Base-by-base conservation (phyloP, 2,329 filamentous ascomycete genomes). In the Magnaporthiopsis rhizophila region DNA sequence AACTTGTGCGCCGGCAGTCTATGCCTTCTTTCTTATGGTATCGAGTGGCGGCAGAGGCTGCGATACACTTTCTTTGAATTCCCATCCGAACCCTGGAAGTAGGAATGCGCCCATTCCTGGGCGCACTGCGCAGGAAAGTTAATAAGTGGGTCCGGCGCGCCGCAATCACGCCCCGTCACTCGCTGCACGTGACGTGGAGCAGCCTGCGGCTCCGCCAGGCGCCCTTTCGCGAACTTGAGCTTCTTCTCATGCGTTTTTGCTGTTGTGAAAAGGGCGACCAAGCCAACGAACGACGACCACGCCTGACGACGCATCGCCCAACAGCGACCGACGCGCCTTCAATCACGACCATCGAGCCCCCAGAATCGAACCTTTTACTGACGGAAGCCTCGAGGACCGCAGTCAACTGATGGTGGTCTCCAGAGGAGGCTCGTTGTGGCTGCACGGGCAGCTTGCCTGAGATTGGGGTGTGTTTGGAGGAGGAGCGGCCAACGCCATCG, bases 141-240 rank as follows among this genome's bases (percentile, higher is more conserved):
- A 24, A 53, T 7, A 53, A 53, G 45, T n/a, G 45, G 45, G 45
- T 3, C 45, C n/a, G 45, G 21, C 45, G 45, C 45, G 45, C 18
- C 45, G 45, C 45, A 53, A 50, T 1, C 9, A 21, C 45, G 45
- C 45, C n/a, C 5, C 18, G 45, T 24, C 45, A 53, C 34, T 4
- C n/a, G 59, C 26, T 36, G 18, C 59, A 61, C 59, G 59, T 61
- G 59, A 61, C 59, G 24, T 26, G 11, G n/a, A 61, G 45, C 59
- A 50, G 28, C 45, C 59, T 61, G 59, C 59, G 59, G 45, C 59
- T 61, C 45, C 45, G 59, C 36, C 18, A 18, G 59, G 36, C 45
- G 59, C 12, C n/a, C n/a, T 38, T 60, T 59, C 32, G 61, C 60
- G 62, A 58, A 56, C 64, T 61, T 61, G 59, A 61, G 59, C 59